Conservation (phyloP, 768 basidiomycete genomes). For the Tulasnella sp. region DNA sequence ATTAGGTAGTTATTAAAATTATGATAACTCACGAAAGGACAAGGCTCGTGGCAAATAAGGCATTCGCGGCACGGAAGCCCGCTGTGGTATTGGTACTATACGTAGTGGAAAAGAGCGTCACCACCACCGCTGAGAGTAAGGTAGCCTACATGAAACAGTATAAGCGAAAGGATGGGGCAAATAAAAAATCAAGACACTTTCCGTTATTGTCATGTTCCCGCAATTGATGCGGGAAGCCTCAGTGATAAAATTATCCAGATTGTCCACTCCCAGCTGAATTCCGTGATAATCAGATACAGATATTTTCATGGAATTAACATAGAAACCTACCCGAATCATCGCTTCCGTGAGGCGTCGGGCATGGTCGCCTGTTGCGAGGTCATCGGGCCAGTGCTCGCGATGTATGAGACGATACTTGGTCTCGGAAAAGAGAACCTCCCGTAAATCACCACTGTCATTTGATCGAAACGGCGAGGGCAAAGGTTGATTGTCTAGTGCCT, state of each 20-base stretch:
- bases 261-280: not conserved
- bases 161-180: not conserved
- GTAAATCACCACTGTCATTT: not conserved
- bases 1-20: not conserved
- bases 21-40: not conserved
- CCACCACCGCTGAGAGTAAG: not conserved
- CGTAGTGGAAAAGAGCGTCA: not conserved
- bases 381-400: not conserved
- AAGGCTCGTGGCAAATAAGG: not conserved
- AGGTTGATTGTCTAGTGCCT: not conserved
- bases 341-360: not conserved
- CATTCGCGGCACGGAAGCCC: not conserved
- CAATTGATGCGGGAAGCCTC: not conserved
- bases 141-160: not conserved
- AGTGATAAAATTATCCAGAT: not conserved
- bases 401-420: not conserved
- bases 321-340: not conserved
- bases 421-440: not conserved
- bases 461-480: not conserved
- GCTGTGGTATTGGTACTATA: not conserved
- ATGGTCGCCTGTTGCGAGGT: not conserved
- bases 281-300: not conserved
- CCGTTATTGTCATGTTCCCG: not conserved
- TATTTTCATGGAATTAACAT: too few relatives aligned
- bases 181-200: not conserved